A percentile compares a stretch with the other conserved stretches of the same genome.
phyloP scores from a whole-genome alignment of 805 yeast genomes.

The Candida maltosa region DNA sequence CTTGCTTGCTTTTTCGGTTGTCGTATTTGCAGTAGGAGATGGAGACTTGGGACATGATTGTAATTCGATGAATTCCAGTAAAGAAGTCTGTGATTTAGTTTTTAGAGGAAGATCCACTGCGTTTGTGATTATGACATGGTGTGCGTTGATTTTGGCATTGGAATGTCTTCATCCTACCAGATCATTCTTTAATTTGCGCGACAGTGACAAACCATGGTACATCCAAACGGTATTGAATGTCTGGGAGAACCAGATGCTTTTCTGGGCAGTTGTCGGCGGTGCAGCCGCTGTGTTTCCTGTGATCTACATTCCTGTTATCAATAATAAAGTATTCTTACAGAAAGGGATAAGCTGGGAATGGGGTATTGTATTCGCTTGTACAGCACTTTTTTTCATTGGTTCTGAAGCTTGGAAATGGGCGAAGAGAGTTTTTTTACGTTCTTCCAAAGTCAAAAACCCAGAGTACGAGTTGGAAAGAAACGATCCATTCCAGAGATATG shows the following conservation, averaged over 20 bases:
- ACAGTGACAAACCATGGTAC: conserved; percentile 34
- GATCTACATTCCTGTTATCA: conserved; percentile 39
- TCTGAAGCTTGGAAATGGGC: conserved; percentile 39
- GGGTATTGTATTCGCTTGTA: conserved; percentile 34
- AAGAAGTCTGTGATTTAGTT: conserved; percentile 26
- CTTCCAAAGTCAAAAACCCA: conserved; percentile 20
- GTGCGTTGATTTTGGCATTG: conserved; percentile 39
- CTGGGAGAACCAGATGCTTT: conserved; percentile 34
- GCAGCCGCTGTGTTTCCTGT: conserved; percentile 37
- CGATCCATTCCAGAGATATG: conserved; percentile 39
- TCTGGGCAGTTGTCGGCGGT: conserved; percentile 37
- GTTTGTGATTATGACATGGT: conserved; percentile 40
- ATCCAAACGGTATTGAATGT: conserved; percentile 31
- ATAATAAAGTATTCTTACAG: conserved; percentile 36
- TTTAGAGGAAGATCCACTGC: conserved; percentile 37
- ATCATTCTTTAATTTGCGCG: conserved; percentile 35
- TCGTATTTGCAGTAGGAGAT: conserved; percentile 37
- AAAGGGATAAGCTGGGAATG: conserved; percentile 37
- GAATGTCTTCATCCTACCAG: conserved; percentile 35
- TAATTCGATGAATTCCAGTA: conserved; percentile 20
- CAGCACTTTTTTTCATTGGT: conserved; percentile 26
- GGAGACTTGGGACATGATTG: conserved; percentile 37
- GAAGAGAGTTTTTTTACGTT: conserved; percentile 30
- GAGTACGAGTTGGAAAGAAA: conserved; percentile 43
- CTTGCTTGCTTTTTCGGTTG: conserved; percentile 32